These are phyloP conservation scores for Pseudogymnoascus sp. DNA, from an alignment of 2,329 filamentous ascomycete genomes.

Conservation along the genomic window DNA sequence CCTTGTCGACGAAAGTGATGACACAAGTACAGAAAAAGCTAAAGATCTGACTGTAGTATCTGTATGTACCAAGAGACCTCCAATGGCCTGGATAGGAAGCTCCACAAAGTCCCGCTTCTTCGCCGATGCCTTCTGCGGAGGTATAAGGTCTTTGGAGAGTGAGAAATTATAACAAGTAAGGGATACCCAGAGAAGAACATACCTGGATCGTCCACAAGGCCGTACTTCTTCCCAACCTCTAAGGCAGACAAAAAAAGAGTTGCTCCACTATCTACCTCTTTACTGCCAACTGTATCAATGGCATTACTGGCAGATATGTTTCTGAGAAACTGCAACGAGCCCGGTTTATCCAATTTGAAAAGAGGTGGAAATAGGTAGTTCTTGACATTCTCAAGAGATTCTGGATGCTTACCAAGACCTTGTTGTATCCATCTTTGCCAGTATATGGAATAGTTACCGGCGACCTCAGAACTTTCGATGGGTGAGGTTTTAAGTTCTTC, in stretches of 20 bases:
- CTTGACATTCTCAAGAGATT: conserved; percentile 54
- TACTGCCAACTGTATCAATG: conserved; percentile 37
- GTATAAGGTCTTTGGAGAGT: conserved; percentile 17
- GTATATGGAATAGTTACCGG: conserved; percentile 26
- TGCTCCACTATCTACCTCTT: conserved; percentile 44
- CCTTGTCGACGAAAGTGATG: conserved; percentile 65
- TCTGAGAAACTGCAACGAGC: conserved; percentile 50
- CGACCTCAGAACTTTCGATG: conserved; percentile 27
- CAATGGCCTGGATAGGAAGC: conserved; percentile 39
- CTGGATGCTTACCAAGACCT: conserved; percentile 40
- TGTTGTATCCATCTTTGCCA: conserved; percentile 52
- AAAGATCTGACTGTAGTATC: conserved; percentile 63
- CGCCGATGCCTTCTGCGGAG: conserved; percentile 29
- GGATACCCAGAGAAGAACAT: conserved; percentile 20
- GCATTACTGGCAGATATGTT: conserved; percentile 44
- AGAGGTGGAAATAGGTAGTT: conserved; percentile 56
- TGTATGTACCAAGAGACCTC: conserved; percentile 45
- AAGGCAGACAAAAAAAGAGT: conserved; percentile 59
- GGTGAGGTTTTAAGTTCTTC: conserved; percentile 30
- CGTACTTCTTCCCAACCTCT: conserved; percentile 62
- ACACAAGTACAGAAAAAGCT: conserved; percentile 72
- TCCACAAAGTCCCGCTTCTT: conserved; percentile 27
- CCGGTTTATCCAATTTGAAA: conserved; percentile 48
- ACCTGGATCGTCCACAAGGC: conserved; percentile 62
- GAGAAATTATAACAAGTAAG: conserved; percentile 11